Evolutionary conservation across 441 rosid species (phyloP), one percentile per base, ranked within the genome.

Genomic region (Mallotus japonicus): DNA sequence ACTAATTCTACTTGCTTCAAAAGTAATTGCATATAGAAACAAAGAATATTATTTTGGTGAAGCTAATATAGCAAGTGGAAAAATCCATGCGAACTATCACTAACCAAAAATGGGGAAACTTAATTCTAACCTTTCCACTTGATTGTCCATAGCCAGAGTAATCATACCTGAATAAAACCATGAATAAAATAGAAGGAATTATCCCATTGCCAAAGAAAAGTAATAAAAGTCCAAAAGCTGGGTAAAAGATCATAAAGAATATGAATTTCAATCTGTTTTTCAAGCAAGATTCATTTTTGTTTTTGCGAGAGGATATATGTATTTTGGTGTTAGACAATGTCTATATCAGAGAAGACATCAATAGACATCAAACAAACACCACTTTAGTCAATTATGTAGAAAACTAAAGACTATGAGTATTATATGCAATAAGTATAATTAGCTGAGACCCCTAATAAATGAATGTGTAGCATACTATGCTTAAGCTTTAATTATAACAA

Each of bases 81-180:
- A 22, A 17, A 17, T 67, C 15, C 37, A 14, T 51, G 28, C 20
- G 1, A 19, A 15, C 59, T 60, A 70, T 67, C 73, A 66, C 40
- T 62, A 80, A 75, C 71, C 32, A 28, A 28, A 3, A 28, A 28
- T 10, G 24, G 56, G 22, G 53, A 67, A 76, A 77, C 69, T 61
- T 16, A 65, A 47, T 14, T 65, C 86, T 46, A 51, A 93, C 98
- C 98, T 94, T 94, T 73, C 98, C 98, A 63, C 88, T 78, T 28
- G 98, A 94, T 56, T 82, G 95, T 17, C 98, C 98, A 32, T 94
- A 94, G 19, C 98, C 97, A 12, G 97, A 90, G 80, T 93, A 93
- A 81, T 93, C 98, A 65, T 94, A 90, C 83, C 99, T 94, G 46
- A 69, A 71, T 67, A 72, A 65, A 37, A 28, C 56, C 63, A 66